Conservation (phyloP, 2,329 filamentous ascomycete species). For the Colletotrichum nymphaeae region DNA sequence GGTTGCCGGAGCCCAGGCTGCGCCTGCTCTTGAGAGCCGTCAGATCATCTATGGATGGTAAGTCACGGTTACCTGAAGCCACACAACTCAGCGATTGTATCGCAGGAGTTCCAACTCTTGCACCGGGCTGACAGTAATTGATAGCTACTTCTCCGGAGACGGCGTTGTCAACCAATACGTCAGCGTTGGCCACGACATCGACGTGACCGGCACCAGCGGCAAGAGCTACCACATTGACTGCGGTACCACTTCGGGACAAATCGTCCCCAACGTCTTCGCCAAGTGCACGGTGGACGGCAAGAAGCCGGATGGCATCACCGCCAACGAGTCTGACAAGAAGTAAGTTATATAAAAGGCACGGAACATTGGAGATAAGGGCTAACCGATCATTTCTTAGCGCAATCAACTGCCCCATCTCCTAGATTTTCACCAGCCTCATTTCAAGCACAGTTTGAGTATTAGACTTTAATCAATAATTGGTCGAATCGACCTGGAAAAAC, state of each 20-base stretch:
- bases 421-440: background rate
- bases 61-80: background rate
- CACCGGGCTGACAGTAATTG: background rate
- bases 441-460: background rate
- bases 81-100: background rate
- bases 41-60: constrained; percentile 28
- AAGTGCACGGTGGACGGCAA: constrained; percentile 21
- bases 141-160: constrained; percentile 12
- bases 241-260: constrained; percentile 11
- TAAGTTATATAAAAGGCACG: background rate
- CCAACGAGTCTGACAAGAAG: background rate
- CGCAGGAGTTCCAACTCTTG: background rate
- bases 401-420: constrained; percentile 26
- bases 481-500: too few species aligned
- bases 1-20: constrained; percentile 11
- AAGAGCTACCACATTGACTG: constrained; percentile 24
- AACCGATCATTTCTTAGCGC: background rate
- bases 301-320: constrained; percentile 9
- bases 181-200: constrained; percentile 9
- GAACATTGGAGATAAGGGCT: too few species aligned
- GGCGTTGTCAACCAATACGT: constrained; percentile 12
- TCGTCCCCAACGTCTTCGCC: constrained; percentile 27
- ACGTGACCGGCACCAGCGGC: background rate
- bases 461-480: too few species aligned
- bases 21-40: constrained; percentile 9